A percentile compares a stretch with the other conserved stretches of the same genome.
These are phyloP conservation scores for Stevia rebaudiana DNA, from an alignment of 140 eudicot species.

Conservation along the genomic window DNA sequence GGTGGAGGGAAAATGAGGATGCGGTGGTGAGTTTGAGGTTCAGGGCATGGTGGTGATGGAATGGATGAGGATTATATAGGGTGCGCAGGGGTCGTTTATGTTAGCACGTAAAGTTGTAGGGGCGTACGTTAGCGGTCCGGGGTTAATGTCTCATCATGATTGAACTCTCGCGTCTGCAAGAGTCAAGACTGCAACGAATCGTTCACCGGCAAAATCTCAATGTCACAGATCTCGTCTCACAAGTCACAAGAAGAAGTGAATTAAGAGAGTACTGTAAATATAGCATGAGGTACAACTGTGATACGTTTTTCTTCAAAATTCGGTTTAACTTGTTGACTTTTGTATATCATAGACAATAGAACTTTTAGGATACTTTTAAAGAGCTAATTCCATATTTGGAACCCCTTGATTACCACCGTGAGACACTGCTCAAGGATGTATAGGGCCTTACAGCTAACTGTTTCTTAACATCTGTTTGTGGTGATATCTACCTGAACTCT, in stretches of 20 bases:
- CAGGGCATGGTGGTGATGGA: slow-evolving; percentile 10
- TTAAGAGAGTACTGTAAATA: not conserved
- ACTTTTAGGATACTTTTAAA: no score
- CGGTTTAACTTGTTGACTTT: not conserved
- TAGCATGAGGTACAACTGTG: slow-evolving; percentile 5
- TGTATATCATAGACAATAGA: no score
- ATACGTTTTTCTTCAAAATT: not conserved
- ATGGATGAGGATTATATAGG: slow-evolving; percentile 16
- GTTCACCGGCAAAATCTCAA: slow-evolving; percentile 2
- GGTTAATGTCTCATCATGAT: slow-evolving; percentile 9
- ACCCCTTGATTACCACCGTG: no score
- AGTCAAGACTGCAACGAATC: slow-evolving; percentile 1
- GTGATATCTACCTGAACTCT: slow-evolving; percentile 75
- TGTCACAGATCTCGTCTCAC: slow-evolving; percentile 12
- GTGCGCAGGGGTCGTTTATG: slow-evolving; percentile 24
- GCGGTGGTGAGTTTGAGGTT: slow-evolving; percentile 13
- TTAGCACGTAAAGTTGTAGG: slow-evolving; percentile 16
- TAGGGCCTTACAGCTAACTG: no score
- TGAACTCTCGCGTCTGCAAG: slow-evolving; percentile 10
- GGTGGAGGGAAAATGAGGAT: slow-evolving; percentile 22
- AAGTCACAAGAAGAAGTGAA: not conserved
- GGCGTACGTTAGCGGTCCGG: slow-evolving; percentile 22
- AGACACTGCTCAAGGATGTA: no score
- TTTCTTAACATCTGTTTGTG: slow-evolving; percentile 90
- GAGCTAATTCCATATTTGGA: no score